Conservation (phyloP, 192 early-diverging fungal species). For the Mortierella hygrophila region DNA sequence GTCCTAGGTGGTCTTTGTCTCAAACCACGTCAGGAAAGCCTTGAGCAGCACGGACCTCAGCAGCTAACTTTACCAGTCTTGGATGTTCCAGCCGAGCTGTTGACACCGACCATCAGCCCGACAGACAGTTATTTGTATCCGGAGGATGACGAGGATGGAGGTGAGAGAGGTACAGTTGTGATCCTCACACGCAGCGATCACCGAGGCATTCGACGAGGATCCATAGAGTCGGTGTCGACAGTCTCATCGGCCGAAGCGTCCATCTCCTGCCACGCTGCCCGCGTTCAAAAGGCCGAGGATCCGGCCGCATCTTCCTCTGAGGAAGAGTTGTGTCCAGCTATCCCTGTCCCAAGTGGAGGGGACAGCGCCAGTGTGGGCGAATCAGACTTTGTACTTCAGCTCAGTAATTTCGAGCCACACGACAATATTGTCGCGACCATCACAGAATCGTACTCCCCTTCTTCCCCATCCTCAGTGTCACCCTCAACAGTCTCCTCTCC, state of each 20-base stretch:
- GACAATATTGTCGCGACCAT: not conserved
- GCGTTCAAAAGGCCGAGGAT: not conserved
- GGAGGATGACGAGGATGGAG: not conserved
- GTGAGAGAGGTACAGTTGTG: not conserved
- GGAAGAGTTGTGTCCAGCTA: not conserved
- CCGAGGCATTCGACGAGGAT: not conserved
- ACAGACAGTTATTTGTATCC: not conserved
- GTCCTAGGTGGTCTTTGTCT: not conserved
- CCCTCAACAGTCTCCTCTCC: not conserved
- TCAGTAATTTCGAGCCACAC: not conserved
- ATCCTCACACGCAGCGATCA: not conserved
- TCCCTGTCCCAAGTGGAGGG: not conserved
- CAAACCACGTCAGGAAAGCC: not conserved
- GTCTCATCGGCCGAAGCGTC: not conserved
- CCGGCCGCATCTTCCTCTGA: not conserved
- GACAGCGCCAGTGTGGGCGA: not conserved
- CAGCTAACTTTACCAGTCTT: not conserved
- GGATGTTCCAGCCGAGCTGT: not conserved
- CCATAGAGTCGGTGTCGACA: not conserved
- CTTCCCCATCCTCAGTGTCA: not conserved
- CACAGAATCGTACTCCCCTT: not conserved
- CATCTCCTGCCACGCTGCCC: not conserved
- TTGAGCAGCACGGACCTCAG: not conserved
- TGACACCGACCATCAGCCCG: not conserved
- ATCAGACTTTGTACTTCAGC: not conserved